Base-by-base conservation (phyloP, 2,329 filamentous ascomycete species). In the Herpotrichia juniperi region DNA sequence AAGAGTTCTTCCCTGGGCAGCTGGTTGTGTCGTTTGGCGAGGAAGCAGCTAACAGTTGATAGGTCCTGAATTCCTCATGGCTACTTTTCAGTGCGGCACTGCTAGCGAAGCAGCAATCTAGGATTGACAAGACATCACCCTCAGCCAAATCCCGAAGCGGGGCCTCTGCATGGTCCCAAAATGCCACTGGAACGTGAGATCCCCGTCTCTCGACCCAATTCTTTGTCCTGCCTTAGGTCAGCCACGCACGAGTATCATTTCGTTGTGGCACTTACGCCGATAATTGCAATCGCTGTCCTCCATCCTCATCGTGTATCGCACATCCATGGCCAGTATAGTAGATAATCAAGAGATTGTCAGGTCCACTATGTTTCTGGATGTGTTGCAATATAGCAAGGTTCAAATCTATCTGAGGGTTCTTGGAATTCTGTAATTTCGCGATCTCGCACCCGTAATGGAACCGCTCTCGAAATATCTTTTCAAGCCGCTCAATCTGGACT, bases 21-120 rank as follows among this genome's bases (percentile, higher is more conserved):
- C 14, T n/a, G 12, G 60, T 59, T 10, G 21, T 11, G 7, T 48
- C 21, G 31, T 53, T 35, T 10, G 5, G 34, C 17, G 44, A 17
- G 21, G 45, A 52, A 5, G 59, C 59, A n/a, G 57, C 55, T 19
- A 63, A 26, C 12, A 63, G 43, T 30, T 61, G 50, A 43, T 54
- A 61, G 17, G 51, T 46, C 19, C 54, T 40, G 4, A n/a, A n/a
- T 4, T 45, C 39, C 5, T 51, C 43, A 5, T 14, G 25, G 3
- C 10, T 9, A 12, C 58, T 47, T 31, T 68, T 68, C 9, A 43
- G 45, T 11, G 54, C 53, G n/a, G 56, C 54, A 46, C 54, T 60
- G 50, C 66, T 63, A 1, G 68, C 67, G 28, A 46, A 69, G 45
- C 69, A 72, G 22, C 64, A 66, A 45, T 73, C 70, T 1, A 73